Evolutionary conservation across 768 basidiomycete species (phyloP), one percentile per base, ranked within the genome.

Genomic region (Lentinula detonsa): DNA sequence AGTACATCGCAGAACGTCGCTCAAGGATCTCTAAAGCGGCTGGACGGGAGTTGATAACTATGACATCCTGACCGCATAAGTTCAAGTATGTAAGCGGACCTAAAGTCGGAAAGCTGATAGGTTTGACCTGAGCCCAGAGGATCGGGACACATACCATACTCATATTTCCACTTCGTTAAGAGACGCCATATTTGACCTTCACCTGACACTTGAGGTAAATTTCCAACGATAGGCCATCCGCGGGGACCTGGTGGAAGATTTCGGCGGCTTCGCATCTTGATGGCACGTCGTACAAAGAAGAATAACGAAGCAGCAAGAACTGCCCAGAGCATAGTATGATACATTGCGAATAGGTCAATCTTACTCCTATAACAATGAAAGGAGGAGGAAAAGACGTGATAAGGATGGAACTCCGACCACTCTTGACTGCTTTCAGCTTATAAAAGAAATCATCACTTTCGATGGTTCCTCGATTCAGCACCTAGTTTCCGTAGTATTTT

Each of bases 21-120:
- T 58, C 57, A 15, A 43, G 43, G 7, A 58, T 39, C 35, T 58
- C 57, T 9, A 56, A 7, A 56, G 55, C 55, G 11, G 55, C 55
- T 5, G n/a, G 23, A 6, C 42, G 55, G 13, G 55, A 37, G 55
- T 56, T 56, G 35, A 56, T 39, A 6, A 56, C 37, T 28, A 56
- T 43, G 15, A 56, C 5, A 23, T 56, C 55, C 15, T 56, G 23
- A 16, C 55, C 55, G 40, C 23, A 15, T 16, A 56, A 15, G 39
- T 56, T 56, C 15, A 56, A 7, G 21, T 56, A 56, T 31, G 42
- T 43, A 18, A 56, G 5, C 0, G 55, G 39, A 40, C 55, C 55
- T 56, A n/a, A 48, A 21, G 9, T 42, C 33, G 55, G 16, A 37
- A 28, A 28, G 5, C 13, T 11, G n/a, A 23, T 37, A 5, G 21